Evolutionary conservation across 345 rosid genomes (phyloP), one percentile per base, ranked within the genome.

Genomic region (Gossypium rotundifolium): DNA sequence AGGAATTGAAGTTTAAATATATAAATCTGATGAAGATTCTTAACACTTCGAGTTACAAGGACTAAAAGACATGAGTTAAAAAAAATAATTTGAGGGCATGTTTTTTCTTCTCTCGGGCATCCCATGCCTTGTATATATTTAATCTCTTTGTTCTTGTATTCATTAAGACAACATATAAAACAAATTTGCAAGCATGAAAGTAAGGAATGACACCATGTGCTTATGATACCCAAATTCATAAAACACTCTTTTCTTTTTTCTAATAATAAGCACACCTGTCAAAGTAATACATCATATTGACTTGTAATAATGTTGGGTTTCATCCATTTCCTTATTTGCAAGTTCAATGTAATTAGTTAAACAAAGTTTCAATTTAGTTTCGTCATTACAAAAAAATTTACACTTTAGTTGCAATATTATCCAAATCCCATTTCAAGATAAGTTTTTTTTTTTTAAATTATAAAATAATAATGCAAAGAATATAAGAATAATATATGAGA

Each of bases 31-130:
- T 82, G 86, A 87, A 78, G 88, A 87, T 88, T 90, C 90, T 84
- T 70, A 72, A 76, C 40, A 74, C 88, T 60, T 83, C 83, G 77
- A 81, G 80, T 81, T 79, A 81, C 92, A 90, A 84, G 68, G 60
- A 79, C 89, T 87, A 90, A 71, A 84, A 42, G 91, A 90, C 96
- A 89, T 74, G 68, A 74, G 52, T 68, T 45, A 14, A 74, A 80
- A 20, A 78, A 23, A 70, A 60, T 14, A 51, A 17, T 12, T 67
- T 44, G 48, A 18, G 65, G 64, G 62, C 69, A 71, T 74, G 70
- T 75, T 79, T 87, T 61, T 22, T 22, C 38, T 33, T 33, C 38
- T 22, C 79, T 89, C 79, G 80, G 76, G 3, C 25, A 38, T 70
- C 79, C 81, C 27, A 83, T 78, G 40, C 61, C 6, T 13, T 51